Conservation (phyloP, 495 filamentous ascomycete genomes). For the Penicillium malachiteum region DNA sequence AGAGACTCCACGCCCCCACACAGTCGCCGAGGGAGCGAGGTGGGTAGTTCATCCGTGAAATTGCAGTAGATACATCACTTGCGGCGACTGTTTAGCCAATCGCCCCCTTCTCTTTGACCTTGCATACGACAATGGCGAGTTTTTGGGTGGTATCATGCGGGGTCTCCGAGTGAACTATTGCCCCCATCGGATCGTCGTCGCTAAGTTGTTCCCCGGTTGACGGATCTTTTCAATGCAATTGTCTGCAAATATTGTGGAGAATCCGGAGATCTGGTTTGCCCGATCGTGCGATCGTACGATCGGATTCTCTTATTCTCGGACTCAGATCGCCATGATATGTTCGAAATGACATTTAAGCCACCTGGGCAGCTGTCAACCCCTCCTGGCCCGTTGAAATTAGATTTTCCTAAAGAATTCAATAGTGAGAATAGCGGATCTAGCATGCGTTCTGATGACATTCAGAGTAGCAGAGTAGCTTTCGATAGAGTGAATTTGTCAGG, state of each 20-base stretch:
- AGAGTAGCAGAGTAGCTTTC: background rate
- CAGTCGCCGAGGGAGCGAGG: background rate
- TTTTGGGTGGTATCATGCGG: background rate
- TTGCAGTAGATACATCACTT: background rate
- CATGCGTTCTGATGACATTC: too few relatives aligned
- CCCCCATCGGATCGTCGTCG: background rate
- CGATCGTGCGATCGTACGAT: constrained; percentile 13
- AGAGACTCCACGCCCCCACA: constrained; percentile 1
- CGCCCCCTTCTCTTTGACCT: constrained; percentile 1
- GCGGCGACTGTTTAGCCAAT: constrained; percentile 4
- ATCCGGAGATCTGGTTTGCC: constrained; percentile 8
- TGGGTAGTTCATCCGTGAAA: background rate
- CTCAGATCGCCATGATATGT: background rate
- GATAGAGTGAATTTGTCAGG: background rate
- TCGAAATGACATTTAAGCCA: background rate
- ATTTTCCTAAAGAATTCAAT: background rate
- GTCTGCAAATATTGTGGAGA: constrained; percentile 1
- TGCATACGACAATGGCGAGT: constrained; percentile 10
- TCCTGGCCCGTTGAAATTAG: background rate
- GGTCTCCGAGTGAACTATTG: background rate
- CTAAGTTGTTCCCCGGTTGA: background rate
- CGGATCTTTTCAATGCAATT: background rate
- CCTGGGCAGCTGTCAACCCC: too few relatives aligned
- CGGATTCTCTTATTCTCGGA: background rate
- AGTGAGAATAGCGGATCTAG: too few relatives aligned